phyloP scores from a whole-genome alignment of 2,329 filamentous ascomycete genomes.

The Cladosporium austrohemisphaericum region DNA sequence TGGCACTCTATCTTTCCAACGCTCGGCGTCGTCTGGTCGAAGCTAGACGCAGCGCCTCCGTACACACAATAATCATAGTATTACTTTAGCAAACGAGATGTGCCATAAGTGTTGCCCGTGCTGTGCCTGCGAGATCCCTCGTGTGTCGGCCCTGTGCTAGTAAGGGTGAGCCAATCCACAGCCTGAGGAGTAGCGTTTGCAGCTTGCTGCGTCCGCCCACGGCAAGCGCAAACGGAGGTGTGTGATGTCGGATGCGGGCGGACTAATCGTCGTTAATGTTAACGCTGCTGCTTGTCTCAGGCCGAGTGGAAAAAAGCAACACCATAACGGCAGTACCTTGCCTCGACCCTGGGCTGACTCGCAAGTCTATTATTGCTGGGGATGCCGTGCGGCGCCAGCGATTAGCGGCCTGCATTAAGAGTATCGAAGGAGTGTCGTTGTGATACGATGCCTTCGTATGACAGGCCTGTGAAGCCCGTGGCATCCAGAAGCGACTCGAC shows the following conservation, averaged over 20 bases:
- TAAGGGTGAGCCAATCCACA: constrained; percentile 1
- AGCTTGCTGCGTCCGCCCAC: background rate
- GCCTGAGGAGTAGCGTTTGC: constrained; percentile 9
- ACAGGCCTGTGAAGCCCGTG: constrained; percentile 7
- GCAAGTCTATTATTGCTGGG: constrained; percentile 12
- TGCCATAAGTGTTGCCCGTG: constrained; percentile 12
- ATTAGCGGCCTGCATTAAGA: constrained; percentile 11
- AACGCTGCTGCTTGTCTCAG: constrained; percentile 9
- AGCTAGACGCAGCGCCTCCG: constrained; percentile 9
- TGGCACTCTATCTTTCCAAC: constrained; percentile 11
- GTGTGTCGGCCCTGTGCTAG: background rate
- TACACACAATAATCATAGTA: background rate
- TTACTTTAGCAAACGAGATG: constrained; percentile 9
- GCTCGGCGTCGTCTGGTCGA: constrained; percentile 1
- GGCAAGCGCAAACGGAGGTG: background rate
- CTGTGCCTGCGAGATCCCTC: constrained; percentile 11
- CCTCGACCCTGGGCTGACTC: constrained; percentile 13
- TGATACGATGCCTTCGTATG: constrained; percentile 7
- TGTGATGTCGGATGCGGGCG: constrained; percentile 11
- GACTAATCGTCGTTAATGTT: background rate
- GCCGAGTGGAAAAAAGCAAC: constrained; percentile 10
- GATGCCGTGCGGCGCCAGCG: constrained; percentile 13
- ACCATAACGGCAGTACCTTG: constrained; percentile 10
- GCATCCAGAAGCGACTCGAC: constrained; percentile 8
- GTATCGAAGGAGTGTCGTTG: constrained; percentile 4